Base-by-base conservation (phyloP, 2,329 filamentous ascomycete genomes). In the Chaetoscypha palmicola region DNA sequence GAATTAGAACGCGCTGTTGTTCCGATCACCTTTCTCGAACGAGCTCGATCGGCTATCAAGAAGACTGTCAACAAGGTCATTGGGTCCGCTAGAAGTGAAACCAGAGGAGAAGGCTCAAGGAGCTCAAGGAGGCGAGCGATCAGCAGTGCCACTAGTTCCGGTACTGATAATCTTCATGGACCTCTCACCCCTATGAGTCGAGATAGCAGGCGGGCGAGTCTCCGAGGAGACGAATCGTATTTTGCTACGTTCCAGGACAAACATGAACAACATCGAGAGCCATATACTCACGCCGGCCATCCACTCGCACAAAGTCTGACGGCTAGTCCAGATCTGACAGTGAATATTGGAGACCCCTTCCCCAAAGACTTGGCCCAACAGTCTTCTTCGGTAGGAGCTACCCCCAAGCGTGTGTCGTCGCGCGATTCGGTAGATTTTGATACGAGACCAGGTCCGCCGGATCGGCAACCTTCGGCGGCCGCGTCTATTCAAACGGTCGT, bases 1-100 rank as follows among this genome's bases (percentile, higher is more conserved):
- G 92, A 98, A 65, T 80, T 98, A 58, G 90, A 88, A 35, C 79
- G 81, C 43, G 92, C 92, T 45, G 92, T 98, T 43, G 83, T 94
- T 12, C 90, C 90, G 26, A 79, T 96, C 39, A 90, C 84, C 5
- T 80, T 96, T 50, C 73, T 97, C 16, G 87, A 95, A 59, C 82
- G 88, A 24, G 85, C 92, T 38, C 79, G 81, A 36, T 94, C 86
- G 10, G 86, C 80, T 30, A 76, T 94, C 38, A 82, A 81, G 64
- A 83, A 83, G 59, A 71, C 76, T 3, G 69, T 81, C 4, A 75
- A 71, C 43, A 82, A 81, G 62, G 74, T 83, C 40, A 80, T 80
- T 23, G 55, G 54, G 38, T 59, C 54, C 14, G 57, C 60, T 16
- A 57, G 62, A 34, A 62, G 55, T 36, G 79, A 83, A 41, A 58